phyloP scores from a whole-genome alignment of 805 yeast species.

The Kazachstania africana region DNA sequence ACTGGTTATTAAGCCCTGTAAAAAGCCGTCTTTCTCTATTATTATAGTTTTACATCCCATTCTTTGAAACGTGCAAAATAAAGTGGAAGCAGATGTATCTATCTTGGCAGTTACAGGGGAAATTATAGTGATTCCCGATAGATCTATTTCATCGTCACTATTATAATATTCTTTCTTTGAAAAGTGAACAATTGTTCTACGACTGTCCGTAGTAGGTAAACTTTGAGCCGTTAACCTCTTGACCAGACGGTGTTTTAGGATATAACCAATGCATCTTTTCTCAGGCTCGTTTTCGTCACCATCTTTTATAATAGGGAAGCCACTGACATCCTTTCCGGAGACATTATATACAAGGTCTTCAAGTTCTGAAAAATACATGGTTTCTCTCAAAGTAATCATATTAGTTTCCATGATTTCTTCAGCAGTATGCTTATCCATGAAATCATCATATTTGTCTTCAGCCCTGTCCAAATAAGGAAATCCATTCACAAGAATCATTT shows the following conservation, averaged over 20 bases:
- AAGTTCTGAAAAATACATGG: constrained; percentile 17
- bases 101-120: constrained; percentile 48
- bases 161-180: constrained; percentile 1
- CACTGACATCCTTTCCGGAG: constrained; percentile 27
- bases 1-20: constrained; percentile 71
- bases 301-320: constrained; percentile 44
- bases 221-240: constrained; percentile 10
- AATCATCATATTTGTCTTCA: constrained; percentile 44
- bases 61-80: constrained; percentile 58
- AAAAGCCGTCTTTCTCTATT: constrained; percentile 47
- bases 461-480: constrained; percentile 68
- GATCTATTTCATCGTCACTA: not conserved
- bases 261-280: constrained; percentile 30
- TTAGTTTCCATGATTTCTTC: constrained; percentile 52
- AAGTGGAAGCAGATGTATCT: constrained; percentile 44
- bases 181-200: constrained; percentile 8
- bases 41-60: constrained; percentile 70
- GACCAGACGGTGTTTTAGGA: constrained; percentile 18
- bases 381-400: constrained; percentile 15
- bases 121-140: constrained; percentile 26
- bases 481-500: constrained; percentile 82
- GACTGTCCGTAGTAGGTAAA: constrained; percentile 19
- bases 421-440: constrained; percentile 34
- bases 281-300: constrained; percentile 24
- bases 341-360: constrained; percentile 15